phyloP scores from a whole-genome alignment of 2,329 filamentous ascomycete species.

The Aspergillus clavatus region DNA sequence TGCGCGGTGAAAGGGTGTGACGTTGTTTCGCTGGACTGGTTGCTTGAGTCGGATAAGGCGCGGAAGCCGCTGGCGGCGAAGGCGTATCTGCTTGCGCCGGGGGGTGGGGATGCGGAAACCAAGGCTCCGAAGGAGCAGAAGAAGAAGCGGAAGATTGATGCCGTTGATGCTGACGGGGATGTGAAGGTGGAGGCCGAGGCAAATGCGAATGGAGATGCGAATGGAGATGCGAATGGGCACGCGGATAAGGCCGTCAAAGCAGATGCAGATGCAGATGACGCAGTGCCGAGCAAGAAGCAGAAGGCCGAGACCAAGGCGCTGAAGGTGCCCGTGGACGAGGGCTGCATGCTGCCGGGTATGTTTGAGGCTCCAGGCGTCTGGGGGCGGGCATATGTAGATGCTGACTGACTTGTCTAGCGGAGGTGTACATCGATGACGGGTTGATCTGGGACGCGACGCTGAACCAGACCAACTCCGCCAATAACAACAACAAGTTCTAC shows the following conservation, averaged over 20 bases:
- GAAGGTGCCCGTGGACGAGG: constrained; percentile 47
- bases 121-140: too few species aligned
- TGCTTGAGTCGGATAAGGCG: constrained; percentile 50
- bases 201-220: constrained; percentile 5
- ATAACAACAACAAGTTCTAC: constrained; percentile 83
- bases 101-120: constrained; percentile 13
- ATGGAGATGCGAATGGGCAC: constrained; percentile 7
- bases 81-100: constrained; percentile 30
- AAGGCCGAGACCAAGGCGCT: constrained; percentile 43
- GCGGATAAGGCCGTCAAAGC: too few species aligned
- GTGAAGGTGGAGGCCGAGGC: constrained; percentile 24
- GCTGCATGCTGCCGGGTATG: constrained; percentile 9
- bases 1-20: constrained; percentile 46
- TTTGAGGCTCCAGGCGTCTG: neutral
- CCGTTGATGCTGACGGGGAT: constrained; percentile 14
- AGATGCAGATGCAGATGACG: constrained; percentile 1
- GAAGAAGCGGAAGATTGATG: constrained; percentile 28
- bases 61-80: constrained; percentile 40
- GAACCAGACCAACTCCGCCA: constrained; percentile 67
- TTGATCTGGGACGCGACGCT: constrained; percentile 74
- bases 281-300: constrained; percentile 28
- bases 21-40: constrained; percentile 59
- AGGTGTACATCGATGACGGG: constrained; percentile 63
- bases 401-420: constrained; percentile 1
- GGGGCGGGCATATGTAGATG: too few species aligned